Evolutionary conservation across 306 rosid genomes (phyloP).

Genomic region (Geum urbanum): DNA sequence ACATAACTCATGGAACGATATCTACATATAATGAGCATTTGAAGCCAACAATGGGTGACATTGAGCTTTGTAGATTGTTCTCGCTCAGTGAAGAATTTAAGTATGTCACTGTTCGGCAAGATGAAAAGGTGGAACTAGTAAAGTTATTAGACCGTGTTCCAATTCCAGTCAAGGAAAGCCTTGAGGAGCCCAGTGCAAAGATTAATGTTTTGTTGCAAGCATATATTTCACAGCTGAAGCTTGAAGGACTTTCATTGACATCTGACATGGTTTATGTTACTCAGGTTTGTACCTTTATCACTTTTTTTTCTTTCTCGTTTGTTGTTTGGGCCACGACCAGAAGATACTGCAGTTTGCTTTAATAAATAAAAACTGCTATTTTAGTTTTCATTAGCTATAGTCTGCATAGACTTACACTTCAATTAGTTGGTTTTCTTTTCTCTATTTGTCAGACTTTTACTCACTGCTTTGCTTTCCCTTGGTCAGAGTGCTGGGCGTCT

Average conservation of each 20-base stretch:
- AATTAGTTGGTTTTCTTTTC: not conserved
- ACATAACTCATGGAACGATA: slow-evolving; percentile 90
- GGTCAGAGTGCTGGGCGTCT: slow-evolving; percentile 92
- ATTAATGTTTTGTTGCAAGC: slow-evolving; percentile 93
- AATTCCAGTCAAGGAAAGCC: slow-evolving; percentile 94
- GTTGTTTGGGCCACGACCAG: not conserved
- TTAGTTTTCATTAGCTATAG: not conserved
- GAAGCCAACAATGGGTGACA: slow-evolving; percentile 98
- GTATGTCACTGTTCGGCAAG: slow-evolving; percentile 90
- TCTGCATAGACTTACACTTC: slow-evolving; percentile 1
- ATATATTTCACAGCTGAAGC: slow-evolving; percentile 86
- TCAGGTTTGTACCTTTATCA: slow-evolving; percentile 52
- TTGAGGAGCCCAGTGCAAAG: slow-evolving; percentile 98
- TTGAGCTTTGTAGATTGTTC: slow-evolving; percentile 88
- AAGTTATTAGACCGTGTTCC: slow-evolving; percentile 97
- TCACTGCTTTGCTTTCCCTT: slow-evolving; percentile 5
- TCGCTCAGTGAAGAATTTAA: slow-evolving; percentile 96
- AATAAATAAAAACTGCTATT: not conserved
- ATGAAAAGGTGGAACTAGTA: slow-evolving; percentile 92
- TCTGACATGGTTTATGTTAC: slow-evolving; percentile 97
- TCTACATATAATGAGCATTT: slow-evolving; percentile 91
- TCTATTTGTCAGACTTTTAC: not conserved
- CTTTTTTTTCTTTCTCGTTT: not conserved
- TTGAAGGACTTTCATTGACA: slow-evolving; percentile 93
- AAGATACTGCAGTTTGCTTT: not conserved